These are phyloP conservation scores for Solanum hybrid DNA, from an alignment of 305 asterid species.

Conservation along the genomic window DNA sequence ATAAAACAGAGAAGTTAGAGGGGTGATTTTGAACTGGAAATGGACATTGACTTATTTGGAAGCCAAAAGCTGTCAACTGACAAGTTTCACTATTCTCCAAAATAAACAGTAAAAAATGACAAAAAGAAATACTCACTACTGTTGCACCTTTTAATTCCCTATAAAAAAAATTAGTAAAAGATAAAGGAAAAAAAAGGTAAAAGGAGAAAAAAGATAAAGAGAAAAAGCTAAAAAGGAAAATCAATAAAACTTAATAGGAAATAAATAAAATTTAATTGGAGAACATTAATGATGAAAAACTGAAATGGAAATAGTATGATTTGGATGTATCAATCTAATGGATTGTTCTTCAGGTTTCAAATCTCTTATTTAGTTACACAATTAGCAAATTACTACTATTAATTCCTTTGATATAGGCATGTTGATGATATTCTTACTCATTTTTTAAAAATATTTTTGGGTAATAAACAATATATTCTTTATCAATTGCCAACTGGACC, in stretches of 20 bases:
- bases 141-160: not conserved
- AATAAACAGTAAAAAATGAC: constrained; percentile 2
- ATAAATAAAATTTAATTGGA: not conserved
- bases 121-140: not conserved
- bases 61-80: constrained; percentile 1
- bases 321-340: not conserved
- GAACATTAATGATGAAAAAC: not conserved
- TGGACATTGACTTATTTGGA: constrained; percentile 4
- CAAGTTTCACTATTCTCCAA: not conserved
- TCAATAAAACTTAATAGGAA: not conserved
- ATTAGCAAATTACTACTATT: not conserved
- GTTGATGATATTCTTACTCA: not conserved
- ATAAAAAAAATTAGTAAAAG: not conserved
- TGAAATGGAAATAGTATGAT: not conserved
- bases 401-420: not conserved
- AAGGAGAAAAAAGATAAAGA: not conserved
- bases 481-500: not conserved
- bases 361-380: not conserved
- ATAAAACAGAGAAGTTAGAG: not conserved
- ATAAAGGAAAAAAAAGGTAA: not conserved
- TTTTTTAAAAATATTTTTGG: not conserved
- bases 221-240: not conserved
- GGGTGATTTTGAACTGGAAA: not conserved
- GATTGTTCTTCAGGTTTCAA: not conserved
- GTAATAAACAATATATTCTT: not conserved